phyloP scores from a whole-genome alignment of 768 basidiomycete genomes.

The Mycena indigotica region DNA sequence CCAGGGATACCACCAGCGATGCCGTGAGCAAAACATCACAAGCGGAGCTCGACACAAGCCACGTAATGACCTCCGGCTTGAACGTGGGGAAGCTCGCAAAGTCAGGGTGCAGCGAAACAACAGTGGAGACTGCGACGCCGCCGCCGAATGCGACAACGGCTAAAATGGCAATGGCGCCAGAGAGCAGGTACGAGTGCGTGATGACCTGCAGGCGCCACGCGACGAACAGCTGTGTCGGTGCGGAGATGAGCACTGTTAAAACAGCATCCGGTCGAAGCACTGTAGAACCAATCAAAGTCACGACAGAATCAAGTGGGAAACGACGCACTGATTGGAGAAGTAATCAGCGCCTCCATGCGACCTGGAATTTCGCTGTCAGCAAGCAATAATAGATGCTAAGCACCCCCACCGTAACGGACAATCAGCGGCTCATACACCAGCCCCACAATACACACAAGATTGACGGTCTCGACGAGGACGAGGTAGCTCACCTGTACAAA shows the following conservation, averaged over 20 bases:
- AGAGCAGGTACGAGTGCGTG: constrained; percentile 9
- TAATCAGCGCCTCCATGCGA: neutral
- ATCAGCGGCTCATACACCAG: constrained; percentile 23
- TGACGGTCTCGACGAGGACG: constrained; percentile 15
- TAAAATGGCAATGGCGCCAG: constrained; percentile 7
- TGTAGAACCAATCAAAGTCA: neutral
- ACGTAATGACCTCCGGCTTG: constrained; percentile 11
- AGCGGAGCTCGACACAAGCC: constrained; percentile 13
- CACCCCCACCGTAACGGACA: constrained; percentile 13
- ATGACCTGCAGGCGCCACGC: constrained; percentile 20
- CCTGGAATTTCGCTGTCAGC: neutral
- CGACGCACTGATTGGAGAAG: constrained; percentile 11
- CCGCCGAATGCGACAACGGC: constrained; percentile 2
- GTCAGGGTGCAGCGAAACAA: constrained; percentile 8
- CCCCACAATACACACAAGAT: constrained; percentile 18
- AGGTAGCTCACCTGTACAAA: constrained; percentile 14
- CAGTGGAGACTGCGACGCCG: constrained; percentile 7
- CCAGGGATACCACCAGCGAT: constrained; percentile 8
- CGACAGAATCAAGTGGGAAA: neutral
- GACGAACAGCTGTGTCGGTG: constrained; percentile 22
- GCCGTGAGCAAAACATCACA: constrained; percentile 19
- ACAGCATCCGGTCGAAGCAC: constrained; percentile 4
- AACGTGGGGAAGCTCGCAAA: constrained; percentile 7
- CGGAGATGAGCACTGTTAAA: constrained; percentile 17
- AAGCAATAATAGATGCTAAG: neutral